Percentiles rank a stretch among this genome's conserved stretches.
phyloP scores from a whole-genome alignment of 768 basidiomycete genomes.

The Mycena amicta region DNA sequence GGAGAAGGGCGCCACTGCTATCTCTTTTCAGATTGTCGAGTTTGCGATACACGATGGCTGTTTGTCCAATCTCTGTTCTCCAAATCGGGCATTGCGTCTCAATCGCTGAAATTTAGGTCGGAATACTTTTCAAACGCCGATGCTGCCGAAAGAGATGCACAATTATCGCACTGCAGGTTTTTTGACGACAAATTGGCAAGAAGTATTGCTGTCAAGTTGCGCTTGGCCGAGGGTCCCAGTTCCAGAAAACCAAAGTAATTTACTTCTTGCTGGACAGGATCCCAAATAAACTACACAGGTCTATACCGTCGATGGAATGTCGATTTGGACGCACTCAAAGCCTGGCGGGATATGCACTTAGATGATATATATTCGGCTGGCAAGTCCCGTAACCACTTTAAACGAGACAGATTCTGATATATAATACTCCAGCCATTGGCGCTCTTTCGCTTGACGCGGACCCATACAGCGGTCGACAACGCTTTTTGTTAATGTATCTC shows the following conservation, averaged over 20 bases:
- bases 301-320: constrained; percentile 9
- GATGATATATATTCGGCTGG: constrained; percentile 18
- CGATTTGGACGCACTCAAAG: constrained; percentile 7
- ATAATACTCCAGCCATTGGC: constrained; percentile 15
- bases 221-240: constrained; percentile 5
- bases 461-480: constrained; percentile 2
- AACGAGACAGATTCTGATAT: too few species aligned
- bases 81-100: background rate
- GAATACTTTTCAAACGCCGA: constrained; percentile 22
- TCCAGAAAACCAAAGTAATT: constrained; percentile 11
- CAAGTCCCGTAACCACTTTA: background rate
- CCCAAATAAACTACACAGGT: background rate
- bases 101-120: constrained; percentile 11
- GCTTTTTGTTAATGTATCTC: constrained; percentile 17
- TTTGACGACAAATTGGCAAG: constrained; percentile 14
- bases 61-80: constrained; percentile 1
- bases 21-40: constrained; percentile 24
- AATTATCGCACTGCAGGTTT: constrained; percentile 19
- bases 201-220: constrained; percentile 14
- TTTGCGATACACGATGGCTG: constrained; percentile 10
- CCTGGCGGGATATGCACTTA: constrained; percentile 16
- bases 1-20: constrained; percentile 9
- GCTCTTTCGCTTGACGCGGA: constrained; percentile 17
- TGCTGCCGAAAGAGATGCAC: constrained; percentile 22
- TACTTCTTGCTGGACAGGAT: background rate